Percentiles rank a stretch among this genome's conserved stretches.
phyloP scores from a whole-genome alignment of 1,139 yeast species.

The Debaryomycetaceae sp. region DNA sequence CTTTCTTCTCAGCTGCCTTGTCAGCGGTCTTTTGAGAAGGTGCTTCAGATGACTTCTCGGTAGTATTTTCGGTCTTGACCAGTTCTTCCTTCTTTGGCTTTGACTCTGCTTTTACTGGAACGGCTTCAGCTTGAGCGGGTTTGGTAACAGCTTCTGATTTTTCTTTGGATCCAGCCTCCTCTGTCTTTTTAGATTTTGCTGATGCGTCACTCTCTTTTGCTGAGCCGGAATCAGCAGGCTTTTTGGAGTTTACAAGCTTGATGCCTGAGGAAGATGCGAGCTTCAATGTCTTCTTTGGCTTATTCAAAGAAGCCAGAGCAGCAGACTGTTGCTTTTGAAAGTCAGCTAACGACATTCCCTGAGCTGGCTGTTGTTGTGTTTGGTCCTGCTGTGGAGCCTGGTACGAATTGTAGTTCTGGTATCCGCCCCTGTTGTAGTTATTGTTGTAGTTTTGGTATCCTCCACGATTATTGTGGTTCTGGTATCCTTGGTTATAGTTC shows the following conservation, averaged over 20 bases:
- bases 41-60: constrained; percentile 2
- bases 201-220: constrained; percentile 15
- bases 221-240: constrained; percentile 30
- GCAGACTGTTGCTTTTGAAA: constrained; percentile 69
- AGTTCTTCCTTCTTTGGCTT: background rate
- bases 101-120: background rate
- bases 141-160: constrained; percentile 1
- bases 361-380: constrained; percentile 21
- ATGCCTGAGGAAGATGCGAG: constrained; percentile 64
- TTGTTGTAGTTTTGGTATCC: constrained; percentile 23
- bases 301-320: constrained; percentile 38
- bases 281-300: constrained; percentile 63
- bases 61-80: background rate
- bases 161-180: background rate
- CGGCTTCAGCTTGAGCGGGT: background rate
- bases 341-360: constrained; percentile 84
- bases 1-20: constrained; percentile 15
- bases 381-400: constrained; percentile 10
- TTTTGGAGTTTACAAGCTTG: constrained; percentile 61
- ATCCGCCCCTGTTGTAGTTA: constrained; percentile 20
- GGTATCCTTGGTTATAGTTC: constrained; percentile 19
- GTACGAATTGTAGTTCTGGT: constrained; percentile 9
- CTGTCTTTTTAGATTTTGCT: constrained; percentile 8
- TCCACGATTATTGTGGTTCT: constrained; percentile 17
- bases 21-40: constrained; percentile 4